A percentile compares a stretch with the other conserved stretches of the same genome.
Evolutionary conservation across 164 flowering plant species (phyloP).

Genomic region (Stephania japonica): DNA sequence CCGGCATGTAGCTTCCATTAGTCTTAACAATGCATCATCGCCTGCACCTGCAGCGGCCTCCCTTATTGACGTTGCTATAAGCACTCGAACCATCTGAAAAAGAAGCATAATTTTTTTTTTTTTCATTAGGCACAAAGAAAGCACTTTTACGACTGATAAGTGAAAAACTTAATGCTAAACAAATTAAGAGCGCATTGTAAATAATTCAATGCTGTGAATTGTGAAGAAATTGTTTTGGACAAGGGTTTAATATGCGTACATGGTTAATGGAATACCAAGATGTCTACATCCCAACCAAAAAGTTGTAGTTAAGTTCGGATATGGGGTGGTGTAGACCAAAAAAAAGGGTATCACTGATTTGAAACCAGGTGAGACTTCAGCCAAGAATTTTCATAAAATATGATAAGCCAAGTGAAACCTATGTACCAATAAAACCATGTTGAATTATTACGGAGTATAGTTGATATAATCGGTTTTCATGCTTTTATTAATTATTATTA

Average conservation of each 20-base stretch:
- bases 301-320: too few species aligned
- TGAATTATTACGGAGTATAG: not conserved
- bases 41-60: conserved; percentile 97
- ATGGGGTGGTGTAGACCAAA: too few species aligned
- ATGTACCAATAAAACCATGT: not conserved
- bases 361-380: not conserved
- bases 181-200: not conserved
- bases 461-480: not conserved
- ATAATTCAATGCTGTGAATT: not conserved
- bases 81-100: conserved; percentile 91
- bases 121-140: too few species aligned
- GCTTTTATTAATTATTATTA: not conserved
- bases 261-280: not conserved
- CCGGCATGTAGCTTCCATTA: conserved; percentile 90
- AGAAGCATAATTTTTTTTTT: not conserved
- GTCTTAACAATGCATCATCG: conserved; percentile 66
- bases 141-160: too few species aligned
- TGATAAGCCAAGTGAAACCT: not conserved
- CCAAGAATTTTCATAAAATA: not conserved
- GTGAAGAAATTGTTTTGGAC: not conserved
- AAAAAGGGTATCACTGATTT: not conserved
- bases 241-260: not conserved
- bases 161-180: not conserved
- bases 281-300: too few species aligned
- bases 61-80: conserved; percentile 80